These are phyloP conservation scores for Colletotrichum australisinense DNA, from an alignment of 2,329 filamentous ascomycete genomes.

Conservation along the genomic window DNA sequence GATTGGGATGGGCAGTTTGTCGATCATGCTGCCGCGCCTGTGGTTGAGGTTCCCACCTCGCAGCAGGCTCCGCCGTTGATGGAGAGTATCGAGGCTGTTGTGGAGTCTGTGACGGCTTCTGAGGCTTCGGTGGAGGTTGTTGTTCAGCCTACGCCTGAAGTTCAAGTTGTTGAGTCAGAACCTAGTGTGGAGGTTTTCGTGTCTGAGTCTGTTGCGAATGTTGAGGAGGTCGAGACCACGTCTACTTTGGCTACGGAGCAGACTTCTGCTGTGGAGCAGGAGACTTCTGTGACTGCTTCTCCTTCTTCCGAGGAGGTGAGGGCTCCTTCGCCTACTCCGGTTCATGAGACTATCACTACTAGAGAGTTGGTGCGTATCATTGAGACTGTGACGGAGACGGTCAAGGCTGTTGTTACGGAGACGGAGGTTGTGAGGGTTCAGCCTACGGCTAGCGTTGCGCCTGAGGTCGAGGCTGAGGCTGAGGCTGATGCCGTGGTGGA, in stretches of 20 bases:
- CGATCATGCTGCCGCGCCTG: conserved; percentile 36
- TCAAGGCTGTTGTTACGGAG: conserved; percentile 40
- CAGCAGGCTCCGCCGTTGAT: neutral
- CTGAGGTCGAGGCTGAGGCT: neutral
- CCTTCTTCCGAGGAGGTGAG: neutral
- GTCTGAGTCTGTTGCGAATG: neutral
- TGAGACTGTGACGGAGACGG: conserved; percentile 46
- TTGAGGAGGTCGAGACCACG: neutral
- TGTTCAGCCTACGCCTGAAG: neutral
- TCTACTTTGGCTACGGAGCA: neutral
- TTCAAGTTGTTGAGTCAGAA: neutral
- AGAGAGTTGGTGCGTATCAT: conserved; percentile 47
- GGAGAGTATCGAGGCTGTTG: conserved; percentile 5
- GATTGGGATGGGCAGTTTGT: conserved; percentile 39
- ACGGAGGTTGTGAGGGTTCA: conserved; percentile 38
- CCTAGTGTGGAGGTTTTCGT: neutral
- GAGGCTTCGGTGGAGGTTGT: neutral
- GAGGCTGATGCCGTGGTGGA: neutral
- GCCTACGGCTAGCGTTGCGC: neutral
- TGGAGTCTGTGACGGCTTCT: neutral
- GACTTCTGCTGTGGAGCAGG: neutral
- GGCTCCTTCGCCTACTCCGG: neutral
- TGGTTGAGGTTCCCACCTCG: conserved; percentile 6
- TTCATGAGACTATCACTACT: conserved; percentile 42
- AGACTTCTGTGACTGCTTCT: neutral